A percentile compares a stretch with the other conserved stretches of the same genome.
These are phyloP conservation scores for Neodidymelliopsis sp. DNA, from an alignment of 2,329 filamentous ascomycete species.

Conservation along the genomic window DNA sequence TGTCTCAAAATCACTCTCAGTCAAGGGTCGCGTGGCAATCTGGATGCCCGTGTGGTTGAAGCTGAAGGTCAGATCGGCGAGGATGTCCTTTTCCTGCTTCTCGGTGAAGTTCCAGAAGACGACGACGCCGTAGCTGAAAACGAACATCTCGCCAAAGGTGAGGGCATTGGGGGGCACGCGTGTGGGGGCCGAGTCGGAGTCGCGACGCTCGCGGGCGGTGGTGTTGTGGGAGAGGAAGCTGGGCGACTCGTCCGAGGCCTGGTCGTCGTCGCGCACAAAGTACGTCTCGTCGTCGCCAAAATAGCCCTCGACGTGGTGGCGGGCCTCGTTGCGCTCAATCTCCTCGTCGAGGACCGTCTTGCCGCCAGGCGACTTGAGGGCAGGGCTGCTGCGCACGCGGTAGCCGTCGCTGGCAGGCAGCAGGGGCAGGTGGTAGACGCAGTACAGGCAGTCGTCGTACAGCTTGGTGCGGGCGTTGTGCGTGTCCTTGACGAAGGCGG, in stretches of 20 bases:
- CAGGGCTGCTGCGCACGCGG: slow-evolving; percentile 85
- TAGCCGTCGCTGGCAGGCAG: slow-evolving; percentile 87
- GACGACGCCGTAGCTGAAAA: slow-evolving; percentile 95
- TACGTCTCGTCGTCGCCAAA: slow-evolving; percentile 75
- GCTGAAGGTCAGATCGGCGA: slow-evolving; percentile 93
- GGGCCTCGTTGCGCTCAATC: slow-evolving; percentile 89
- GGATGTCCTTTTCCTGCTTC: slow-evolving; percentile 92
- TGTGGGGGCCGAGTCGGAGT: slow-evolving; percentile 36
- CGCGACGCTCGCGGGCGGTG: slow-evolving; percentile 24
- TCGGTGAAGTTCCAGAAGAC: slow-evolving; percentile 99
- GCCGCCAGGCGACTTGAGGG: slow-evolving; percentile 90
- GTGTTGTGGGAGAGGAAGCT: slow-evolving; percentile 13
- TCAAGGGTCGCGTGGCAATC: slow-evolving; percentile 79
- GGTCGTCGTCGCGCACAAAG: slow-evolving; percentile 49
- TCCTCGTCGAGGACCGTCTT: slow-evolving; percentile 93
- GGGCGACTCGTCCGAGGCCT: slow-evolving; percentile 22
- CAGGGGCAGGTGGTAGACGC: slow-evolving; percentile 90
- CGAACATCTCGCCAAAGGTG: slow-evolving; percentile 91
- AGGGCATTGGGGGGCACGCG: slow-evolving; percentile 74
- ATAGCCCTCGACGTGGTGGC: slow-evolving; percentile 91
- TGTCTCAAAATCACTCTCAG: slow-evolving; percentile 92
- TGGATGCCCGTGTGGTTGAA: slow-evolving; percentile 69
- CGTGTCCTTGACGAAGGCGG: slow-evolving; percentile 83
- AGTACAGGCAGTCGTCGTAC: slow-evolving; percentile 97
- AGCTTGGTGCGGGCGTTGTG: slow-evolving; percentile 94